Evolutionary conservation across 345 rosid genomes (phyloP), one percentile per base, ranked within the genome.

Genomic region (Camelina neglecta): DNA sequence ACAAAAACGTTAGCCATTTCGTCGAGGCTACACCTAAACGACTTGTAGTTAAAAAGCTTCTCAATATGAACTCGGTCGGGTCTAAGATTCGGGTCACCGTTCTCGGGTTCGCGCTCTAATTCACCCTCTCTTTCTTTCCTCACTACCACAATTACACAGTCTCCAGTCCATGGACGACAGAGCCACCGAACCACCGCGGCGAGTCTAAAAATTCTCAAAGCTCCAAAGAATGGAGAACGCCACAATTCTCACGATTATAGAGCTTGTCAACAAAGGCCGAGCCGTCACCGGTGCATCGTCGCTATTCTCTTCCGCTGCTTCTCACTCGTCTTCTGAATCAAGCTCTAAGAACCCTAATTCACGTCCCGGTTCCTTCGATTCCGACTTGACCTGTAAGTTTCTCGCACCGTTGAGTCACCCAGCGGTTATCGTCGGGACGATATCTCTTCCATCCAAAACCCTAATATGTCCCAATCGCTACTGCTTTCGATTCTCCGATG

Each of bases 401-500:
- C 86, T 94, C 33, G 29, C 71, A 9, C 86, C 91, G 7, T 53
- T 92, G 42, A 75, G 59, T 31, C 35, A 71, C 58, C 84, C 92
- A 0, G 83, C 84, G 36, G 39, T 85, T 62, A 79, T 93, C 72
- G 5, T 84, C 45, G 98, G 98, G 53, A 86, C 85, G 56, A 35
- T 93, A 60, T 67, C 77, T 26, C 90, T 89, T 16, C 96, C 96
- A 0, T 41, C 83, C 18, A 72, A 72, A 49, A 72, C 86, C 83
- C 79, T 80, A 73, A 79, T 71, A 21, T 92, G 93, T 75, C 83
- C 89, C 13, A 78, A 82, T 73, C 73, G 79, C 18, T 83, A 69
- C 67, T 94, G 97, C 83, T 82, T 92, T 31, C 85, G 82, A 57
- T 90, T 92, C 84, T 79, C 86, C n/a, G 96, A 94, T 50, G 82